These are phyloP conservation scores for Phytophthora hybrid DNA, from an alignment of 352 stramenopile genomes.

Conservation along the genomic window DNA sequence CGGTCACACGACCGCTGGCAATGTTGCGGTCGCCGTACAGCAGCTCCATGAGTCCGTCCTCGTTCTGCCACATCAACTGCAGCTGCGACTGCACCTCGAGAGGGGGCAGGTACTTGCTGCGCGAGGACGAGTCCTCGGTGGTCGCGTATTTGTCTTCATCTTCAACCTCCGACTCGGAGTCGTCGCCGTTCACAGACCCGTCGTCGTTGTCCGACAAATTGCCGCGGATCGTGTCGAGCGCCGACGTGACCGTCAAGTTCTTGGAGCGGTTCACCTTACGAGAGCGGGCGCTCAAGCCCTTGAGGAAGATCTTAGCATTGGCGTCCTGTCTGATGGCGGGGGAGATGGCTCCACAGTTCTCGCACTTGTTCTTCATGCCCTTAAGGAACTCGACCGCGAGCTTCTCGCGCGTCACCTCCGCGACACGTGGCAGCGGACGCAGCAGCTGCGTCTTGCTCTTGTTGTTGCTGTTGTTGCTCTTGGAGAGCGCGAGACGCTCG, in stretches of 20 bases:
- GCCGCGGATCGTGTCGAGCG: conserved; percentile 82
- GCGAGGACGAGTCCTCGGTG: conserved; percentile 71
- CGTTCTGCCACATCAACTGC: conserved; percentile 94
- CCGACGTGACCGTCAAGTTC: conserved; percentile 84
- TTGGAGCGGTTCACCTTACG: conserved; percentile 87
- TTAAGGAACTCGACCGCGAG: conserved; percentile 93
- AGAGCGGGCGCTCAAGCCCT: conserved; percentile 80
- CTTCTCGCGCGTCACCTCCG: conserved; percentile 81
- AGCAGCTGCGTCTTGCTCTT: conserved; percentile 43
- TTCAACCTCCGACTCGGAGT: conserved; percentile 82
- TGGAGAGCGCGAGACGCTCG: conserved; percentile 84
- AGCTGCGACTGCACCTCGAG: conserved; percentile 97
- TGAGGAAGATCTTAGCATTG: conserved; percentile 98
- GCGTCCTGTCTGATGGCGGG: conserved; percentile 97
- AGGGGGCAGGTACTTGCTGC: conserved; percentile 95
- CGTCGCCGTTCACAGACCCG: conserved; percentile 48
- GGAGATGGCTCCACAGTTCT: conserved; percentile 97
- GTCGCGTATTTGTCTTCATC: conserved; percentile 70
- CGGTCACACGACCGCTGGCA: conserved; percentile 62
- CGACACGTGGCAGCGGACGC: conserved; percentile 60
- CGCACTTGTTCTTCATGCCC: conserved; percentile 94
- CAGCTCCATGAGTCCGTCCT: conserved; percentile 93
- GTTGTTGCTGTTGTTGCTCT: conserved; percentile 36
- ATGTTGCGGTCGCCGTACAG: conserved; percentile 92
- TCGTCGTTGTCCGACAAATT: conserved; percentile 69